Base-by-base conservation (phyloP, 1,284 basidiomycete species). In the Austropuccinia psidii region DNA sequence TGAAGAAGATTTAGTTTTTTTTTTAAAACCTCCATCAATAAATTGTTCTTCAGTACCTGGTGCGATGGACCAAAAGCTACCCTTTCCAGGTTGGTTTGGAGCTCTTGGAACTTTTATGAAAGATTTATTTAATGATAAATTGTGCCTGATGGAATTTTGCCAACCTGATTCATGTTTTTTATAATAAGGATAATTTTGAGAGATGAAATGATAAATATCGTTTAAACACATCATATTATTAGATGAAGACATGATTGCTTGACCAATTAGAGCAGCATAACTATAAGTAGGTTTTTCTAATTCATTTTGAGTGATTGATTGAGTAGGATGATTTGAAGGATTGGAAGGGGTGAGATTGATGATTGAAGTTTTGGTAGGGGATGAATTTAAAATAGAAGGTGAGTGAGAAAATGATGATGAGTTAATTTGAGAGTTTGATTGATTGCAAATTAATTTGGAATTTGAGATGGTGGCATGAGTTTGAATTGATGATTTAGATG, bases 201-300 rank as follows among this genome's bases (percentile, higher is more conserved):
- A 91, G 78, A 98, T 95, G 85, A 88, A 98, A 78, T 90, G 88
- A 79, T 98, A 98, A 76, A 98, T 95, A 80, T 98, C 93, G 78
- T 94, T 91, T 29, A 98, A 84, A 0, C 92, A 93, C 39, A 98
- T 86, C 45, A 90, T 88, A 77, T 91, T 89, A 45, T 89, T 86
- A 0, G 87, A 86, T 0, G 91, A 92, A 15, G 90, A 89, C 73
- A 94, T 84, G 75, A 98, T 89, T 7, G 95, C 95, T 78, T 94
- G 93, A 4, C 95, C 95, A 76, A 98, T 93, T 66, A 98, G 86
- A 5, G 93, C 94, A 2, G 95, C 94, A 79, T 98, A 98, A 1
- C 93, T 93, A 35, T 87, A 85, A 35, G 88, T 86, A 0, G 93
- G 93, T 78, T 93, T 91, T 70, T 84, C 84, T 41, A 24, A 41